Base-by-base conservation (phyloP, 2,329 filamentous ascomycete genomes). In the Fusarium lateritium region DNA sequence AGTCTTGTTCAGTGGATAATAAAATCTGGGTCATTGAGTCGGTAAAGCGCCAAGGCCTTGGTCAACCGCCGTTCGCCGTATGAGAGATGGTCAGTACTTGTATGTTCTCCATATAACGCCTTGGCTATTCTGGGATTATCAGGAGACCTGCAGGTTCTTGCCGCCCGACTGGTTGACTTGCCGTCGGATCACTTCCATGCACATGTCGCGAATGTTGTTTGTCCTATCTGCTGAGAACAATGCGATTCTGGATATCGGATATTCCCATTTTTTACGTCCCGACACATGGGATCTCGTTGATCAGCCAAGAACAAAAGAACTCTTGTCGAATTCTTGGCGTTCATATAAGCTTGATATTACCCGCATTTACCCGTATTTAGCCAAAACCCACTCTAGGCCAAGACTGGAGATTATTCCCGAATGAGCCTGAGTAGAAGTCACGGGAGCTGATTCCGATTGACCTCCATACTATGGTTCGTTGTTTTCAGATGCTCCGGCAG, bases 331-430 rank as follows among this genome's bases (percentile, higher is more conserved):
- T 26, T 19, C 61, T 65, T 59, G 60, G 45, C 45, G 8, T 21
- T 49, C 38, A 65, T 59, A 60, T 64, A 65, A 46, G 45, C 52
- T 64, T 52, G 52, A 24, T 9, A 52, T 64, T 64, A 65, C 52
- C 61, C 52, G 52, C n/a, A 64, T 64, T 64, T 64, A 64, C 6
- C 61, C 61, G 34, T 2, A 65, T 59, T 64, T 64, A 64, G 61
- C 60, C 61, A 64, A 47, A 64, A 26, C 13, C 3, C 15, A 42
- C 39, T 52, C 39, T 58, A 58, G 38, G 43, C 60, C 60, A 52
- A 65, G 39, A 38, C 52, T 65, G 52, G 60, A 57, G 36, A 64
- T 57, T 63, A 38, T 43, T 33, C 43, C 58, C 58, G 45, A 24
- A 6, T 11, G 8, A 22, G 26, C 22, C 28, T 36, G n/a, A 49